Base-by-base conservation (phyloP, 2,329 filamentous ascomycete species). In the Colletotrichum sp. region DNA sequence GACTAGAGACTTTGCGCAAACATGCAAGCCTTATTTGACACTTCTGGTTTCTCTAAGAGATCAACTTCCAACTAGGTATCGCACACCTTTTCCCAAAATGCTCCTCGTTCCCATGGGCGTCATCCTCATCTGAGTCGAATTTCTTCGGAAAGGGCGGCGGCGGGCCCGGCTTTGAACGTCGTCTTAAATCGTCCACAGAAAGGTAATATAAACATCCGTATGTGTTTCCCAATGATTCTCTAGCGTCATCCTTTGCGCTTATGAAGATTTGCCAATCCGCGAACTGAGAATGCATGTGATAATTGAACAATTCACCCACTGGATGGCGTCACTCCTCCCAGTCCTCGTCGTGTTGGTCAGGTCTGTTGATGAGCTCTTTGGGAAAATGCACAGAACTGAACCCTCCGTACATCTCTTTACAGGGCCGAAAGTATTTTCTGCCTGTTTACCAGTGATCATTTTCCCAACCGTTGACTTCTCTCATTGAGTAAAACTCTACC, bases 1-100 rank as follows among this genome's bases (percentile, higher is more conserved):
- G 1, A 18, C 16, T n/a, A 0, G 0, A 43, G 38, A 43, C 38
- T 43, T 43, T 43, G 1, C 2, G 16, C 0, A 43, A 18, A n/a
- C 2, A 9, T 38, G 8, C 38, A 43, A 1, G 0, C 8, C 38
- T n/a, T n/a, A 6, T 38, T n/a, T n/a, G n/a, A n/a, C n/a, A n/a
- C n/a, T n/a, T n/a, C n/a, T n/a, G n/a, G n/a, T n/a, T n/a, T n/a
- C n/a, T n/a, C n/a, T n/a, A n/a, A n/a, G n/a, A n/a, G n/a, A n/a
- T n/a, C n/a, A n/a, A n/a, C n/a, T n/a, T n/a, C n/a, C n/a, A n/a
- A n/a, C n/a, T n/a, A n/a, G n/a, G n/a, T n/a, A n/a, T n/a, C n/a
- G n/a, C n/a, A n/a, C n/a, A n/a, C n/a, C n/a, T n/a, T n/a, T n/a
- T n/a, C n/a, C n/a, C n/a, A n/a, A n/a, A n/a, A n/a, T n/a, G n/a